These are phyloP conservation scores for Cantharellus anzutake DNA, from an alignment of 768 basidiomycete species.

Conservation along the genomic window DNA sequence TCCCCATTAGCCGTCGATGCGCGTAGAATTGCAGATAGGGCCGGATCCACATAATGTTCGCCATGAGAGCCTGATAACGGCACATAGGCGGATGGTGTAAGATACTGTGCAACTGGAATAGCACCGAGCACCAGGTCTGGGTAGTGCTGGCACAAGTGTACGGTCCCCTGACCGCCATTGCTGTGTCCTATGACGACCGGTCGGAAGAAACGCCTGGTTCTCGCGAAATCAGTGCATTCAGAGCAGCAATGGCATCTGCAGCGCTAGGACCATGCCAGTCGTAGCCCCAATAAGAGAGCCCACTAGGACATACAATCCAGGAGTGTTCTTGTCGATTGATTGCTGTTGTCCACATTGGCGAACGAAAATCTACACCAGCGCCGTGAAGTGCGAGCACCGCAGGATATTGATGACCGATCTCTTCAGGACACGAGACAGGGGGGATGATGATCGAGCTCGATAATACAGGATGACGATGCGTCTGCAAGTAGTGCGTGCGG, in stretches of 20 bases:
- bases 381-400: conserved; percentile 59
- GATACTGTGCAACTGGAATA: conserved; percentile 62
- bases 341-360: conserved; percentile 41
- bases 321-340: conserved; percentile 36
- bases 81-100: conserved; percentile 77
- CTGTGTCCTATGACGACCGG: conserved; percentile 59
- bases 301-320: conserved; percentile 73
- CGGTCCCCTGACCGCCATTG: conserved; percentile 82
- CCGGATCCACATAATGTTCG: conserved; percentile 61
- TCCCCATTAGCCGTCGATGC: conserved; percentile 64
- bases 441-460: conserved; percentile 3
- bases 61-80: conserved; percentile 52
- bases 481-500: neutral
- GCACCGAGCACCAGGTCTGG: conserved; percentile 48
- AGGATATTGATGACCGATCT: neutral
- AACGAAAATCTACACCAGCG: conserved; percentile 56
- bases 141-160: conserved; percentile 58
- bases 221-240: conserved; percentile 29
- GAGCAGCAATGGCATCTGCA: conserved; percentile 42
- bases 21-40: conserved; percentile 50
- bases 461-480: neutral
- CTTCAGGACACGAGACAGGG: conserved; percentile 1
- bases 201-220: conserved; percentile 19
- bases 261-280: conserved; percentile 87
- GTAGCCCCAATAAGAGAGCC: conserved; percentile 73